Conservation (phyloP, 257 asterid species). For the Mitragyna speciosa region DNA sequence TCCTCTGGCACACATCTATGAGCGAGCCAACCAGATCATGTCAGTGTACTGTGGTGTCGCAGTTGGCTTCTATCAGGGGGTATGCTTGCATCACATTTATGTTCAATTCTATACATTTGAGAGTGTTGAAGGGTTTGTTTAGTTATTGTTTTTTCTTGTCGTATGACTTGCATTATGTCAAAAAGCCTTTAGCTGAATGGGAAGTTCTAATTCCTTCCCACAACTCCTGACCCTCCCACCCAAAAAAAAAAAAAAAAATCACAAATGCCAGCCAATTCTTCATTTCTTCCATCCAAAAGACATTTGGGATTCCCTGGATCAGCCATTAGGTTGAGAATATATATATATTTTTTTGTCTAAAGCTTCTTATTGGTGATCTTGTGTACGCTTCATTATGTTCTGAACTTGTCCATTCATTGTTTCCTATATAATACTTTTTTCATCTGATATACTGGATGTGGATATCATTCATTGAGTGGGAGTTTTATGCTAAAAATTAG, state of each 20-base stretch:
- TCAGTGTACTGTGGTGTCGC: constrained; percentile 61
- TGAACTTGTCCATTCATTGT: background rate
- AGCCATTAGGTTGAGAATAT: background rate
- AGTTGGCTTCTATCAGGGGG: constrained; percentile 94
- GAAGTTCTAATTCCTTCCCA: background rate
- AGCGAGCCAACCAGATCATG: constrained; percentile 83
- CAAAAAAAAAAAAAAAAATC: background rate
- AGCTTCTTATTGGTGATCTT: background rate
- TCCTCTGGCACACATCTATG: constrained; percentile 97
- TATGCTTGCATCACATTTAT: constrained; percentile 27
- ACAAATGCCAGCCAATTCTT: background rate
- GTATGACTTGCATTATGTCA: background rate
- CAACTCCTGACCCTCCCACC: background rate
- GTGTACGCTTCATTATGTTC: background rate
- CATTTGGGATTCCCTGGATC: background rate
- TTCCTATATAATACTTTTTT: background rate
- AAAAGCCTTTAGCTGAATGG: background rate
- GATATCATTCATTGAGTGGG: background rate
- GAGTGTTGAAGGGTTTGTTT: background rate
- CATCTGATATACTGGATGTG: background rate
- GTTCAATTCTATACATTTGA: background rate
- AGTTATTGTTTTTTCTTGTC: background rate
- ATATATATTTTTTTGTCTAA: background rate
- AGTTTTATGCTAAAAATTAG: background rate
- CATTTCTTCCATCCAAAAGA: background rate